Evolutionary conservation across 148 eudicot species (phyloP).

Genomic region (Nepenthes gracilis): DNA sequence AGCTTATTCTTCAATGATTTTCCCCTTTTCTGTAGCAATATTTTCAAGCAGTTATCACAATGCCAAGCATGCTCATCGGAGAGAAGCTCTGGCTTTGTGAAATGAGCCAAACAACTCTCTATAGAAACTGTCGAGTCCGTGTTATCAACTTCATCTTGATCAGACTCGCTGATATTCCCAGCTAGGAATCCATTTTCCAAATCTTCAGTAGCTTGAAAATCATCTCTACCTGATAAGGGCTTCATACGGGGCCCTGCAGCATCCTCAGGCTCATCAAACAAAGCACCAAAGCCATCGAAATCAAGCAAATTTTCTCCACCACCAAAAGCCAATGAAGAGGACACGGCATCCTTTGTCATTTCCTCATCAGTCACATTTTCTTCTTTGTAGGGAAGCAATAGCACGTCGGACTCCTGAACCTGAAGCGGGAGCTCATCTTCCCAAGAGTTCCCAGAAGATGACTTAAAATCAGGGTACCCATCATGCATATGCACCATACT

Average conservation of each 20-base stretch:
- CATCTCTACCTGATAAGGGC: conserved; percentile 12
- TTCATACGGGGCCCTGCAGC: conserved; percentile 22
- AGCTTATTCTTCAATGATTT: conserved; percentile 24
- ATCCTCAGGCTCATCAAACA: conserved; percentile 76
- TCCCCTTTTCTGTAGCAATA: conserved; percentile 29
- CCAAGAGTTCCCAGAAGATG: conserved; percentile 19
- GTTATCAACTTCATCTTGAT: conserved; percentile 84
- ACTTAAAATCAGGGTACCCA: conserved; percentile 14
- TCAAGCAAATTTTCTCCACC: conserved; percentile 36
- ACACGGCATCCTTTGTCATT: conserved; percentile 21
- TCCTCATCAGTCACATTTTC: conserved; percentile 17
- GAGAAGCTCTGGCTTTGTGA: conserved; percentile 69
- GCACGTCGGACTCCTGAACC: conserved; percentile 40
- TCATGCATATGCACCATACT: conserved; percentile 8
- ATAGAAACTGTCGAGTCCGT: conserved; percentile 72
- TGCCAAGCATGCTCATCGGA: conserved; percentile 83
- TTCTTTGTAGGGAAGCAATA: conserved; percentile 55
- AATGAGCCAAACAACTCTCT: conserved; percentile 70
- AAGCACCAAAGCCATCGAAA: conserved; percentile 64
- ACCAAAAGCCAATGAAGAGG: conserved; percentile 26
- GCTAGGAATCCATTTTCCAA: conserved; percentile 22
- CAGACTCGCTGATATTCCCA: conserved; percentile 62
- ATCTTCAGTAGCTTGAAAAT: conserved; percentile 10
- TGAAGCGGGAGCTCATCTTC: conserved; percentile 33
- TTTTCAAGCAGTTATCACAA: conserved; percentile 84